phyloP scores from a whole-genome alignment of 164 flowering plant genomes.

The Nelumbo lutea region DNA sequence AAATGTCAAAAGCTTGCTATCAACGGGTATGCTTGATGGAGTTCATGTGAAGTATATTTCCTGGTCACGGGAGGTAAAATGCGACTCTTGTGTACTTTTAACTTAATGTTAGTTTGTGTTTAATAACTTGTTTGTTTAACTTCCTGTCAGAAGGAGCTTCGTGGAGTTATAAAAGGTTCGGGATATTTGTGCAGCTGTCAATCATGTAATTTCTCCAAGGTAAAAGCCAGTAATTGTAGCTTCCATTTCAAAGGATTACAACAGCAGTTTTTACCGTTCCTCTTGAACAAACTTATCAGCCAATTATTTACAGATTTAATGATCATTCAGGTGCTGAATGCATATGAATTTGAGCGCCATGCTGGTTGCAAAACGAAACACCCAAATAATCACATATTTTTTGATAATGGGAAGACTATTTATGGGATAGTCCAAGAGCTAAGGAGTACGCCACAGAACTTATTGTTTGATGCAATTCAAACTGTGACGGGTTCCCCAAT shows the following conservation, averaged over 20 bases:
- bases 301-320: neutral
- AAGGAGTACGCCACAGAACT: slow-evolving; percentile 54
- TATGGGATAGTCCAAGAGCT: slow-evolving; percentile 75
- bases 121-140: slow-evolving; percentile 1
- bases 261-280: neutral
- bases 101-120: neutral
- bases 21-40: slow-evolving; percentile 77
- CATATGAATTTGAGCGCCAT: slow-evolving; percentile 75
- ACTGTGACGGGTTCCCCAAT: slow-evolving; percentile 61
- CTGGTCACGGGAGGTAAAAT: slow-evolving; percentile 52
- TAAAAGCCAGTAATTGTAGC: slow-evolving; percentile 12
- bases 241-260: neutral
- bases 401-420: slow-evolving; percentile 73
- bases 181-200: slow-evolving; percentile 78
- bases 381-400: slow-evolving; percentile 78
- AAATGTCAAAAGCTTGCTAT: slow-evolving; percentile 56
- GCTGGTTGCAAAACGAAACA: slow-evolving; percentile 77
- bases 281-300: slow-evolving; percentile 1
- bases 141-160: slow-evolving; percentile 43
- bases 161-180: slow-evolving; percentile 61
- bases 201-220: slow-evolving; percentile 55
- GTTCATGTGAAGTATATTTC: slow-evolving; percentile 65
- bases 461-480: slow-evolving; percentile 57
- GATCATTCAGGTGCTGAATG: slow-evolving; percentile 48
- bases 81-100: neutral